Percentiles rank a stretch among this genome's conserved stretches.
Conservation (phyloP, 1,284 basidiomycete species). For the Ceratobasidium sp. region DNA sequence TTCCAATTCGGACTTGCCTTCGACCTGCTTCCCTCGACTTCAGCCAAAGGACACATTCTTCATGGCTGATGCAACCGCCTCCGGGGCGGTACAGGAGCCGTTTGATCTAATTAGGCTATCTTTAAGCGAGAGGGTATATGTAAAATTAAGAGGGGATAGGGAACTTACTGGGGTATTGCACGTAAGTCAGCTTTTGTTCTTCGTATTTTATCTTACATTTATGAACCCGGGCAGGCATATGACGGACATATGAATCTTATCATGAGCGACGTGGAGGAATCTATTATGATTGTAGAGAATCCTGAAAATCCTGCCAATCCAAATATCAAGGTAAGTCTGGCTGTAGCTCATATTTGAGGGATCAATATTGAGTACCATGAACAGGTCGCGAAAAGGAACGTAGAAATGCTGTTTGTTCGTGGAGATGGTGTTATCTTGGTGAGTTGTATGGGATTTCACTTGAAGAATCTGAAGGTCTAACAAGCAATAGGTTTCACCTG, state of each 20-base stretch:
- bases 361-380: slow-evolving; percentile 50
- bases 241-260: slow-evolving; percentile 99
- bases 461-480: slow-evolving; percentile 46
- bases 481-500: slow-evolving; percentile 74
- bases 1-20: slow-evolving; percentile 29
- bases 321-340: slow-evolving; percentile 35
- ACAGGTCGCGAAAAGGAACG: slow-evolving; percentile 92
- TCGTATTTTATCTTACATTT: not conserved
- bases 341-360: slow-evolving; percentile 52
- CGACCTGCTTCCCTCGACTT: not conserved
- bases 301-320: slow-evolving; percentile 59
- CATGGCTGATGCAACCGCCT: slow-evolving; percentile 77
- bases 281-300: slow-evolving; percentile 89
- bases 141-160: slow-evolving; percentile 96
- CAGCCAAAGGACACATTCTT: slow-evolving; percentile 29
- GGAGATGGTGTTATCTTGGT: slow-evolving; percentile 96
- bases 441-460: slow-evolving; percentile 56
- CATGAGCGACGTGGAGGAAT: slow-evolving; percentile 96
- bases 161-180: slow-evolving; percentile 94
- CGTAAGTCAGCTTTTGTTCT: slow-evolving; percentile 66
- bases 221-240: slow-evolving; percentile 78
- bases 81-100: slow-evolving; percentile 89
- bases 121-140: slow-evolving; percentile 95
- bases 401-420: slow-evolving; percentile 98
- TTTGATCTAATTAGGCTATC: slow-evolving; percentile 98